Conservation (phyloP, 345 rosid genomes). For the Lepidium aucheri region DNA sequence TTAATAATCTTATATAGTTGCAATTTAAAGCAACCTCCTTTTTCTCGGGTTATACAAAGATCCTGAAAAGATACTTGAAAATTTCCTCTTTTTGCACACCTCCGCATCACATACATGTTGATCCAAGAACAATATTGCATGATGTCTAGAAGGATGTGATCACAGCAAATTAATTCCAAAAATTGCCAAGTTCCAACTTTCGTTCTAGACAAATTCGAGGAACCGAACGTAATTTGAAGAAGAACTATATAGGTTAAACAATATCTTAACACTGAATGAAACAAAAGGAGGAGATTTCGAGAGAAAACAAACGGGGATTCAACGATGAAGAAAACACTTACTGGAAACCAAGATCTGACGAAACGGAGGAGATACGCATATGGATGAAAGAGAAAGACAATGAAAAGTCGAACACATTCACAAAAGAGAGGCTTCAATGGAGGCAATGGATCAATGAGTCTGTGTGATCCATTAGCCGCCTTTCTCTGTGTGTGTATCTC, state of each 20-base stretch:
- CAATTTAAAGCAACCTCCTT: not conserved
- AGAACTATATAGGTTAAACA: too few relatives aligned
- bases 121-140: not conserved
- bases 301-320: not conserved
- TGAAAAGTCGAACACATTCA: not conserved
- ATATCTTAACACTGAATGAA: not conserved
- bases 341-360: conserved; percentile 6
- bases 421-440: conserved; percentile 2
- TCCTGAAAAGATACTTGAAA: not conserved
- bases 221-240: not conserved
- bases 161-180: not conserved
- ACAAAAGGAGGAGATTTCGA: not conserved
- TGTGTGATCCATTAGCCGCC: conserved; percentile 11
- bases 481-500: not conserved
- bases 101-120: not conserved
- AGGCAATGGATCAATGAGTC: conserved; percentile 21
- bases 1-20: not conserved
- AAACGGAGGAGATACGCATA: not conserved
- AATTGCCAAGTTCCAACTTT: too few relatives aligned
- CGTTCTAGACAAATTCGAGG: too few relatives aligned
- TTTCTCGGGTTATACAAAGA: not conserved
- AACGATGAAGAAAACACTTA: conserved; percentile 7
- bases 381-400: not conserved
- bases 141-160: not conserved
- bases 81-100: not conserved